phyloP scores from a whole-genome alignment of 1,284 basidiomycete species.

The Microbotryum saponariae region DNA sequence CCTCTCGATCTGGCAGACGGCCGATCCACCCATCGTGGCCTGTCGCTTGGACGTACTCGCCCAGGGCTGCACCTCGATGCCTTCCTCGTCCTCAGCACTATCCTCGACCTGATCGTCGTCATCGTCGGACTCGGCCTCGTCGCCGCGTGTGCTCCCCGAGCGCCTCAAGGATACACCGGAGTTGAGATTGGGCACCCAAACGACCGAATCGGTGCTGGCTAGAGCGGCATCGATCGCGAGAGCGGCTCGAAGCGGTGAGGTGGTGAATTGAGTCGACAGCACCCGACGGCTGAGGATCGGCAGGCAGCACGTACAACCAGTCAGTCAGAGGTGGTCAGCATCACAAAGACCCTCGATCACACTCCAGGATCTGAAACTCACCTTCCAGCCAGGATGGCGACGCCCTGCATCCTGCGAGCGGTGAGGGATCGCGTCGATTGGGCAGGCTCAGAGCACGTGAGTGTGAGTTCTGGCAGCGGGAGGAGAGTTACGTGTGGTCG shows the following conservation, averaged over 20 bases:
- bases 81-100: background rate
- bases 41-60: background rate
- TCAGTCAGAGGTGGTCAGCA: too few species aligned
- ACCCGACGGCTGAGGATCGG: constrained; percentile 16
- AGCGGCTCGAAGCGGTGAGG: constrained; percentile 12
- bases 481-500: too few species aligned
- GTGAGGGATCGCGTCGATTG: too few species aligned
- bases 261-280: constrained; percentile 24
- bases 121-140: background rate
- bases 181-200: constrained; percentile 9
- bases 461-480: too few species aligned
- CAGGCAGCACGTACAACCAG: too few species aligned
- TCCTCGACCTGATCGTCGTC: constrained; percentile 2
- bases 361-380: too few species aligned
- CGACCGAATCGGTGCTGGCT: background rate
- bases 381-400: too few species aligned
- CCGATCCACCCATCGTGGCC: constrained; percentile 4
- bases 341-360: too few species aligned
- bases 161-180: background rate
- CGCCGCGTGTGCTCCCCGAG: background rate
- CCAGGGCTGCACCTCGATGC: background rate
- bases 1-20: constrained; percentile 20
- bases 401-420: too few species aligned
- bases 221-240: constrained; percentile 28
- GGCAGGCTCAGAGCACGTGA: too few species aligned